Evolutionary conservation across 1,284 basidiomycete species (phyloP).

Genomic region (Malassezia psittaci): DNA sequence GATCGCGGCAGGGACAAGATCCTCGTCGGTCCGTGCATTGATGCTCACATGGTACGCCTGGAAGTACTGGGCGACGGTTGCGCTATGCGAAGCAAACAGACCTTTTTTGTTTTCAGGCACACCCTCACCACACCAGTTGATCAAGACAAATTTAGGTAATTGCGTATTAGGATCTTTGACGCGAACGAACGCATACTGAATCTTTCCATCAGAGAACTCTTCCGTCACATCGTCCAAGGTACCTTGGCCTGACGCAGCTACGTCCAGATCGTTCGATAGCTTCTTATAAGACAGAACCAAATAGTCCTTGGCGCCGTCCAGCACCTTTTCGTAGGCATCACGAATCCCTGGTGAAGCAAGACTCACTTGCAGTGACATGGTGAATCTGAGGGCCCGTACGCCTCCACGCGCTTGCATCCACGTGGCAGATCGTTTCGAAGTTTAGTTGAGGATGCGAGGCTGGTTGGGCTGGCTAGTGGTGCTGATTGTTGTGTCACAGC

Average conservation of each 20-base stretch:
- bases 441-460: slow-evolving; percentile 3
- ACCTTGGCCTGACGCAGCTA: slow-evolving; percentile 58
- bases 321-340: slow-evolving; percentile 42
- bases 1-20: slow-evolving; percentile 44
- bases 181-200: slow-evolving; percentile 84
- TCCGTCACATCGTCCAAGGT: slow-evolving; percentile 84
- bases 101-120: slow-evolving; percentile 87
- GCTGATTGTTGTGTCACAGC: not conserved
- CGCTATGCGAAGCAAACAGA: slow-evolving; percentile 75
- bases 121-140: slow-evolving; percentile 72
- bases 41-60: slow-evolving; percentile 75
- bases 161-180: slow-evolving; percentile 81
- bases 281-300: slow-evolving; percentile 75
- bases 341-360: slow-evolving; percentile 61
- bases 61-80: slow-evolving; percentile 69
- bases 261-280: slow-evolving; percentile 76
- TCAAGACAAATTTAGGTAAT: slow-evolving; percentile 81
- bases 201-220: slow-evolving; percentile 86
- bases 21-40: slow-evolving; percentile 77
- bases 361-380: slow-evolving; percentile 52
- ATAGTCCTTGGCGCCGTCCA: slow-evolving; percentile 63
- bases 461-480: slow-evolving; percentile 5
- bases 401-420: slow-evolving; percentile 6
- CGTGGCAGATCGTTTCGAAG: not conserved
- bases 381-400: not conserved